phyloP scores from a whole-genome alignment of 345 rosid genomes.

The Anacardium occidentale region DNA sequence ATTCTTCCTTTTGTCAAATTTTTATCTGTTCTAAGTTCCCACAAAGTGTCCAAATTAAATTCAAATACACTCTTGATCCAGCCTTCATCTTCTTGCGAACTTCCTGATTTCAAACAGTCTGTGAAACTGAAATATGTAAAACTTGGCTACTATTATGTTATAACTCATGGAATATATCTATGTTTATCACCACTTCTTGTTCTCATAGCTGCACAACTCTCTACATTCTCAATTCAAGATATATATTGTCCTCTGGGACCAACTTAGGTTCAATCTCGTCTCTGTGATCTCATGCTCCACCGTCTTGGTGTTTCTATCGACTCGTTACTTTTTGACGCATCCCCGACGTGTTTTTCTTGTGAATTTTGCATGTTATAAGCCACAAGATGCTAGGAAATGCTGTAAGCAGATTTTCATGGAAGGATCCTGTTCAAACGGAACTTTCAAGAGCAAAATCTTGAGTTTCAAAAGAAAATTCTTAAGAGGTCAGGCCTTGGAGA shows the following conservation, averaged over 20 bases:
- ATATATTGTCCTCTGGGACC: conserved; percentile 48
- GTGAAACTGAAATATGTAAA: conserved; percentile 52
- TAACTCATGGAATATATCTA: conserved; percentile 42
- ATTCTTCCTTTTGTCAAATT: not conserved
- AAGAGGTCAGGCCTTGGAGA: conserved; percentile 60
- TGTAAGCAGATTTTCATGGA: conserved; percentile 41
- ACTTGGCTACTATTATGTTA: conserved; percentile 43
- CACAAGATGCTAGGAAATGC: conserved; percentile 37
- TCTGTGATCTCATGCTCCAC: conserved; percentile 42
- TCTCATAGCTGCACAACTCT: conserved; percentile 37
- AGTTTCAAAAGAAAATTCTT: conserved; percentile 46
- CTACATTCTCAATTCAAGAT: conserved; percentile 39
- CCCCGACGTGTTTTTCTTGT: conserved; percentile 47
- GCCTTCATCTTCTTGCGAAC: conserved; percentile 22
- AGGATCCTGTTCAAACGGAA: conserved; percentile 29
- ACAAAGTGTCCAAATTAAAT: conserved; percentile 26
- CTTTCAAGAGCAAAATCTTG: conserved; percentile 39
- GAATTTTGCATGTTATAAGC: conserved; percentile 46
- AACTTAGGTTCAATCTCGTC: conserved; percentile 51
- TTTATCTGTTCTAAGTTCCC: conserved; percentile 1
- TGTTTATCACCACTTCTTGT: conserved; percentile 40
- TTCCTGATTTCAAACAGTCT: conserved; percentile 49
- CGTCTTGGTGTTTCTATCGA: conserved; percentile 40
- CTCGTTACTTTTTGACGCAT: conserved; percentile 46
- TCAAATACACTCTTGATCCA: conserved; percentile 19